phyloP scores from a whole-genome alignment of 2,329 filamentous ascomycete genomes.

The Fusarium scirpi region DNA sequence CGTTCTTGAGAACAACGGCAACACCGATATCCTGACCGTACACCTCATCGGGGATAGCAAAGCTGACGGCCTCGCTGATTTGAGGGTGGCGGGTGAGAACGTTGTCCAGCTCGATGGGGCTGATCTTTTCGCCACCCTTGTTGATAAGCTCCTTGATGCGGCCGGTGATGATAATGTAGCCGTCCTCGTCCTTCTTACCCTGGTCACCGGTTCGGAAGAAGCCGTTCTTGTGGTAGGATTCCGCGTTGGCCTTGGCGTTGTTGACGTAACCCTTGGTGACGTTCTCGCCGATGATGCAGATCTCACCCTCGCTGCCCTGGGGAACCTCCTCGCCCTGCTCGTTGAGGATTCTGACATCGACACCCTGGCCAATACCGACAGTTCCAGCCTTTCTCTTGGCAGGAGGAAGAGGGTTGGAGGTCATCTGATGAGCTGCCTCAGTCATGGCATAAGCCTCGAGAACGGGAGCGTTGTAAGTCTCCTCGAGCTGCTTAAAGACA shows the following conservation, averaged over 20 bases:
- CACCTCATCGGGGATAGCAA: constrained; percentile 83
- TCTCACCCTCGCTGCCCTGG: constrained; percentile 80
- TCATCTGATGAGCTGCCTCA: constrained; percentile 88
- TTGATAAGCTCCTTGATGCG: constrained; percentile 94
- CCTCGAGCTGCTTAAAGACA: constrained; percentile 82
- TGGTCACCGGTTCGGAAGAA: constrained; percentile 93
- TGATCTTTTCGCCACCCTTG: constrained; percentile 91
- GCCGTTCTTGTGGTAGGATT: constrained; percentile 78
- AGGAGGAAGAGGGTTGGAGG: constrained; percentile 77
- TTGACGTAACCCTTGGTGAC: constrained; percentile 89
- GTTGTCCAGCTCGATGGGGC: constrained; percentile 89
- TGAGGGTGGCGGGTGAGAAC: constrained; percentile 78
- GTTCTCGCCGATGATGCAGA: constrained; percentile 85
- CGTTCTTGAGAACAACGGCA: constrained; percentile 79
- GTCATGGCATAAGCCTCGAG: constrained; percentile 95
- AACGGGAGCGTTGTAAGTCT: constrained; percentile 80
- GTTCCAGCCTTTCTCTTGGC: constrained; percentile 82
- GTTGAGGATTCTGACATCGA: constrained; percentile 83
- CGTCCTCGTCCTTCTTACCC: constrained; percentile 82
- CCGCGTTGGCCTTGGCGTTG: constrained; percentile 80
- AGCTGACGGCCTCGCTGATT: constrained; percentile 83
- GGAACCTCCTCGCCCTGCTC: constrained; percentile 74
- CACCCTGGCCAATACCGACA: constrained; percentile 85
- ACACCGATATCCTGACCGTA: constrained; percentile 86
- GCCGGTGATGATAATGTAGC: constrained; percentile 89